Percentiles rank a stretch among this genome's conserved stretches.
Evolutionary conservation across 106 monocot species (phyloP).

Genomic region (Alisma plantagoaquatica): DNA sequence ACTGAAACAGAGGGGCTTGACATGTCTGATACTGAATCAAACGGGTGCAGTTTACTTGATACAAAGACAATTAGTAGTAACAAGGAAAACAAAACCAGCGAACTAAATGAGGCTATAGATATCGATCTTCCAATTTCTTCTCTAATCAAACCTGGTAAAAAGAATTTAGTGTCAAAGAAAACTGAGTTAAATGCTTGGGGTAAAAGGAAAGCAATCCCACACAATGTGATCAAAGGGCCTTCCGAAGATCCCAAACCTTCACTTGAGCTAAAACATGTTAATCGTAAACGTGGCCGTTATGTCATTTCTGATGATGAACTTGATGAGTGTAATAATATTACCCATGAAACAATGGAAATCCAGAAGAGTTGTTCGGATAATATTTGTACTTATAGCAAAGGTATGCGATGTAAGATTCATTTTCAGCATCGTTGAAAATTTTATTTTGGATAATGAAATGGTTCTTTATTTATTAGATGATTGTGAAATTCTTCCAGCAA

Average conservation of each 20-base stretch:
- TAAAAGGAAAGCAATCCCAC: constrained; percentile 6
- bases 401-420: too few species aligned
- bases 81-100: background rate
- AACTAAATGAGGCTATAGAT: constrained; percentile 29
- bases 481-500: background rate
- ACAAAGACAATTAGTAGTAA: constrained; percentile 9
- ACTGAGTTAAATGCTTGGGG: constrained; percentile 3
- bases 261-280: too few species aligned
- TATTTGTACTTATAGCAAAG: too few species aligned
- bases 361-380: too few species aligned
- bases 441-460: background rate
- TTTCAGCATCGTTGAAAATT: too few species aligned
- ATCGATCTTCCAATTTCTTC: constrained; percentile 47
- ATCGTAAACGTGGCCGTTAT: constrained; percentile 58
- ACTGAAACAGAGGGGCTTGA: constrained; percentile 75
- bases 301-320: constrained; percentile 90
- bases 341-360: too few species aligned
- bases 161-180: constrained; percentile 13
- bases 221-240: constrained; percentile 15
- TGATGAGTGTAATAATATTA: constrained; percentile 25
- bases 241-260: too few species aligned
- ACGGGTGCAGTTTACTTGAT: constrained; percentile 14
- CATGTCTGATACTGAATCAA: constrained; percentile 18
- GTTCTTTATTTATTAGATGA: constrained; percentile 2
- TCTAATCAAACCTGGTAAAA: constrained; percentile 32